Base-by-base conservation (phyloP, 179 eudicot genomes). In the Spergularia azorica region DNA sequence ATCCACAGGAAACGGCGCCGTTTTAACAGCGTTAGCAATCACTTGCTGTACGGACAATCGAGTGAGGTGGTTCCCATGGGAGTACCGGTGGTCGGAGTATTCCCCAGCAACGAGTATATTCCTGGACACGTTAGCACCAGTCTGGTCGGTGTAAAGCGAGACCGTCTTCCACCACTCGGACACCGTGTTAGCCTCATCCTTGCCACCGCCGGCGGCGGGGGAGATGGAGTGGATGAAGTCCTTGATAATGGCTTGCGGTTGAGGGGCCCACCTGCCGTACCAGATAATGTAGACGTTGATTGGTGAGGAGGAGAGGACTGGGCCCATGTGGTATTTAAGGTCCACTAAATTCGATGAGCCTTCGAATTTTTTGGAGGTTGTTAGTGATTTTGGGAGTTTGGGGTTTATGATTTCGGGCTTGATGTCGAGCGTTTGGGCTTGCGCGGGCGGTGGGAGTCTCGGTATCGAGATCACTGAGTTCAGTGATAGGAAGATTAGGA, bases 301-400 rank as follows among this genome's bases (percentile, higher is more conserved):
- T 0, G 97, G 97, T 5, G 97, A 87, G 0, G 81, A 77, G 1
- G 98, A 89, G 26, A 94, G 86, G 14, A 94, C 98, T 0, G 98
- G 98, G n/a, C 98, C 98, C 98, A 94, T 94, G 79, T 94, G 98
- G 91, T 94, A 94, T 3, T 84, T 85, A 9, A 94, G 89, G 74
- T 92, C 79, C 0, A 94, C 89, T 1, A 94, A 71, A 51, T 90
- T 76, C 1, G 98, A 92, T 0, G 98, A 94, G 32, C 97, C 98
- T 52, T 94, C 98, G 73, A 76, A 90, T 51, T 82, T 87, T 58
- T 94, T 89, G 67, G 92, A 87, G 57, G 89, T 16, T 50, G 89
- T 59, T 39, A 92, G 79, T 76, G 72, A 39, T 41, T 4, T 79
- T 63, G 8, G 88, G 87, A 10, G 39, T 82, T 61, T 0, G 72